phyloP scores from a whole-genome alignment of 2,329 filamentous ascomycete genomes.

The Xenoacremonium recifei region DNA sequence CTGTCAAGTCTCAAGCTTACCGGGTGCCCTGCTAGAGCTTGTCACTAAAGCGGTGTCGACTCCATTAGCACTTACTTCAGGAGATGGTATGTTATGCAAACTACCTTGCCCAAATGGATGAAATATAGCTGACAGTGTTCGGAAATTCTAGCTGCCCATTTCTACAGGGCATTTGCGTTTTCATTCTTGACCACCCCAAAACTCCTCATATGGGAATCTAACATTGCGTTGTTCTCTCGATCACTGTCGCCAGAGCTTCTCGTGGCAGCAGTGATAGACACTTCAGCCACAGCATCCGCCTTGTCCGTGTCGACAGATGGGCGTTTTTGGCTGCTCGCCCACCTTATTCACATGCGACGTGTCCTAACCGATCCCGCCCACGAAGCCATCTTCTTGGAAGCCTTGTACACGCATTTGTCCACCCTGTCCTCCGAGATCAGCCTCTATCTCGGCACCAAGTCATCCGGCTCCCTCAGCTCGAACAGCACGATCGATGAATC shows the following conservation, averaged over 20 bases:
- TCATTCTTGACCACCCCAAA: constrained; percentile 25
- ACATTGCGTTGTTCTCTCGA: constrained; percentile 34
- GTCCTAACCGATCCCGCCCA: constrained; percentile 32
- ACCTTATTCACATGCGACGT: constrained; percentile 60
- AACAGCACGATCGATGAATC: constrained; percentile 16
- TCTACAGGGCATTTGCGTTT: constrained; percentile 25
- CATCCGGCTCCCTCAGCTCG: constrained; percentile 7
- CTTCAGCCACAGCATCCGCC: constrained; percentile 28
- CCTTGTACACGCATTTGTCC: constrained; percentile 54
- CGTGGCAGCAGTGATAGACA: constrained; percentile 39
- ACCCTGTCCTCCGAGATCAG: constrained; percentile 51
- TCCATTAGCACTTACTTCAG: constrained; percentile 23
- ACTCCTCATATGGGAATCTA: constrained; percentile 40
- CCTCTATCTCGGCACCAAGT: constrained; percentile 35
- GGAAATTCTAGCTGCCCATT: too few relatives aligned
- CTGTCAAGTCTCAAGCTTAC: constrained; percentile 25
- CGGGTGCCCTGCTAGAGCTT: constrained; percentile 17
- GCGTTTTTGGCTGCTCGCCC: constrained; percentile 64
- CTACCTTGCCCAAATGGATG: too few relatives aligned
- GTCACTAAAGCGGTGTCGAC: constrained; percentile 28
- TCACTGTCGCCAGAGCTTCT: constrained; percentile 40
- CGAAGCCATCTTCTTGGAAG: constrained; percentile 45
- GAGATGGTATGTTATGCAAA: constrained; percentile 21
- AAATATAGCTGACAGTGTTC: too few relatives aligned
- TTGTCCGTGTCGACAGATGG: constrained; percentile 33